These are phyloP conservation scores for Primulina huaijiensis DNA, from an alignment of 257 asterid genomes.

Conservation along the genomic window DNA sequence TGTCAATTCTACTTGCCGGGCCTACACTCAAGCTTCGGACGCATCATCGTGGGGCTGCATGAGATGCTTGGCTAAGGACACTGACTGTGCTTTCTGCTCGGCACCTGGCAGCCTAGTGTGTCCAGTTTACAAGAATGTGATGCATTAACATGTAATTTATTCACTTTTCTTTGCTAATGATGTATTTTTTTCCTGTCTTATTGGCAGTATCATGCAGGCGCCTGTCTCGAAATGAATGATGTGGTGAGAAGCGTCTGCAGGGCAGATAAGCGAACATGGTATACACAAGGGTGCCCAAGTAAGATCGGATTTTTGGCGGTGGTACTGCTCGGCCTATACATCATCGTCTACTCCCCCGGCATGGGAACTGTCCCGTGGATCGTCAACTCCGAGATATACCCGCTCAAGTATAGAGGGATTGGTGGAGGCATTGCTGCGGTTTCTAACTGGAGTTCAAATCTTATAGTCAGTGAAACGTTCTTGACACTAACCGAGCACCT, in stretches of 20 bases:
- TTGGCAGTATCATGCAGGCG: background rate
- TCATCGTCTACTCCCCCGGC: slow-evolving; percentile 60
- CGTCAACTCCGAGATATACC: slow-evolving; percentile 64
- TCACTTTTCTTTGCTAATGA: background rate
- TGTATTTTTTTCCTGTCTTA: background rate
- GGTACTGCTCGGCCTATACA: slow-evolving; percentile 46
- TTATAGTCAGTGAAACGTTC: slow-evolving; percentile 56
- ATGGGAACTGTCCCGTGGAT: slow-evolving; percentile 78
- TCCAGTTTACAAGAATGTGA: background rate
- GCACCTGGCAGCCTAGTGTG: slow-evolving; percentile 10
- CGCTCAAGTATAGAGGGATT: slow-evolving; percentile 56
- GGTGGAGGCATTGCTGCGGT: slow-evolving; percentile 76
- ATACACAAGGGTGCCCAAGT: slow-evolving; percentile 65
- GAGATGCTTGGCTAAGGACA: slow-evolving; percentile 22
- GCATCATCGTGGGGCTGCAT: slow-evolving; percentile 25
- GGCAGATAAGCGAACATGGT: slow-evolving; percentile 42
- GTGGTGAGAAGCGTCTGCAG: slow-evolving; percentile 30
- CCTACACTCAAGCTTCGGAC: slow-evolving; percentile 11
- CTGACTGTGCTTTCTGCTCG: slow-evolving; percentile 23
- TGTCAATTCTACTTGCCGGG: slow-evolving; percentile 12
- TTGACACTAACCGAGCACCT: slow-evolving; percentile 53
- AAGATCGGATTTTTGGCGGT: slow-evolving; percentile 55
- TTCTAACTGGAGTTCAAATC: slow-evolving; percentile 64
- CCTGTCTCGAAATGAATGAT: background rate
- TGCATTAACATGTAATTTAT: background rate